Evolutionary conservation across 2,329 filamentous ascomycete species (phyloP).

Genomic region (Epichloe gansuensis): DNA sequence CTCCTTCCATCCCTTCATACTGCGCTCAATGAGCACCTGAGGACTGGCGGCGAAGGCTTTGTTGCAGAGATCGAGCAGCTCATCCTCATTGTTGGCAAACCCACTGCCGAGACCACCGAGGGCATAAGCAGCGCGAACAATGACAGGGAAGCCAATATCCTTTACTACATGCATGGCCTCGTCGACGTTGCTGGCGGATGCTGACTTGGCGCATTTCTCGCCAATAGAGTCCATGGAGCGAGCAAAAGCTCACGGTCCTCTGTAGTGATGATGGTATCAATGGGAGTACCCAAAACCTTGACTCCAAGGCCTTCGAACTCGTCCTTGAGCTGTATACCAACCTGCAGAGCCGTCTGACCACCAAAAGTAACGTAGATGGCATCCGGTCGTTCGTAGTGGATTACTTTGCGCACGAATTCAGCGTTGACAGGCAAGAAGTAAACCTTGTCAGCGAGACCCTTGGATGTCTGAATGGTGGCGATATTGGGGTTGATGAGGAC

Average conservation of each 20-base stretch:
- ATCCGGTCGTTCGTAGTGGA: slow-evolving; percentile 85
- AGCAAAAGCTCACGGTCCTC: slow-evolving; percentile 93
- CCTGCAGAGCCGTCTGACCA: slow-evolving; percentile 91
- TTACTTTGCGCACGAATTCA: slow-evolving; percentile 96
- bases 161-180: slow-evolving; percentile 84
- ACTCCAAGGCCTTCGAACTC: slow-evolving; percentile 90
- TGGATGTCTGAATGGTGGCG: slow-evolving; percentile 96
- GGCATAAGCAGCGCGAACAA: slow-evolving; percentile 91
- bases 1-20: slow-evolving; percentile 99
- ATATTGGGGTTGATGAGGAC: slow-evolving; percentile 99
- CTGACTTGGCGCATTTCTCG: slow-evolving; percentile 96
- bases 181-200: slow-evolving; percentile 76
- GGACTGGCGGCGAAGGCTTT: slow-evolving; percentile 93
- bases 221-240: slow-evolving; percentile 97
- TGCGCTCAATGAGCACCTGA: slow-evolving; percentile 90
- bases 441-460: slow-evolving; percentile 94
- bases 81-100: slow-evolving; percentile 77
- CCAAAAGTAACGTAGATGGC: slow-evolving; percentile 97
- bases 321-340: slow-evolving; percentile 94
- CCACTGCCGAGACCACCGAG: slow-evolving; percentile 90
- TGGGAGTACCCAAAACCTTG: slow-evolving; percentile 88
- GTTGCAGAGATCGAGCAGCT: slow-evolving; percentile 79
- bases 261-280: slow-evolving; percentile 96
- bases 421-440: slow-evolving; percentile 97
- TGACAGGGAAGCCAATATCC: slow-evolving; percentile 90